Conservation (phyloP, 768 basidiomycete species). For the Russula vinacea region DNA sequence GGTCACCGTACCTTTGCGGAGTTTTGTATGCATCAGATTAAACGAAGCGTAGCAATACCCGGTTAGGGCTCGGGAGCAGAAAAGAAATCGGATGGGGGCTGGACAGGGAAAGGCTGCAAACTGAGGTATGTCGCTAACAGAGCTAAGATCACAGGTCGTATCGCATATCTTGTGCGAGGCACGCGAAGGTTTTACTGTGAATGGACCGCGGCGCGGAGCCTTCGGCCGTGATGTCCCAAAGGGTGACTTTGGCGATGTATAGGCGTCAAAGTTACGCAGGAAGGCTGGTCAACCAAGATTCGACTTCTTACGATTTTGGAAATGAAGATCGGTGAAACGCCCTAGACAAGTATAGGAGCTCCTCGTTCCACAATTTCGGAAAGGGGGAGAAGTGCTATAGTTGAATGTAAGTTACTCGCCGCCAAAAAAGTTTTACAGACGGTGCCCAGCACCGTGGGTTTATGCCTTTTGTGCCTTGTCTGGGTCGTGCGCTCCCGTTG, state of each 20-base stretch:
- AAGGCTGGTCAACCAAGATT: not conserved
- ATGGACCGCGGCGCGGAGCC: not conserved
- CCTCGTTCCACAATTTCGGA: not conserved
- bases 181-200: not conserved
- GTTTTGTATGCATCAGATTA: conserved; percentile 29
- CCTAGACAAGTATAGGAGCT: not conserved
- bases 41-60: not conserved
- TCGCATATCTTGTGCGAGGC: conserved; percentile 15
- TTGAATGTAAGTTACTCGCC: conserved; percentile 5
- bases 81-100: conserved; percentile 19
- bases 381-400: not conserved
- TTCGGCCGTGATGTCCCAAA: not conserved
- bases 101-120: too few relatives aligned
- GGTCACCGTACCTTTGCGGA: conserved; percentile 32
- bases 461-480: too few relatives aligned
- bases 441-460: conserved; percentile 28
- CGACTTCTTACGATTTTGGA: not conserved
- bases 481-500: not conserved
- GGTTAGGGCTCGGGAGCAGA: conserved; percentile 33
- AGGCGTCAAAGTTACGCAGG: not conserved
- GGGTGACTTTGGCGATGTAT: not conserved
- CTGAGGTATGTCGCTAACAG: not conserved
- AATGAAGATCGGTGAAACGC: not conserved
- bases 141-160: too few relatives aligned
- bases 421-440: too few relatives aligned